Conservation (phyloP, 1,284 basidiomycete genomes). For the Ustilago loliicola region DNA sequence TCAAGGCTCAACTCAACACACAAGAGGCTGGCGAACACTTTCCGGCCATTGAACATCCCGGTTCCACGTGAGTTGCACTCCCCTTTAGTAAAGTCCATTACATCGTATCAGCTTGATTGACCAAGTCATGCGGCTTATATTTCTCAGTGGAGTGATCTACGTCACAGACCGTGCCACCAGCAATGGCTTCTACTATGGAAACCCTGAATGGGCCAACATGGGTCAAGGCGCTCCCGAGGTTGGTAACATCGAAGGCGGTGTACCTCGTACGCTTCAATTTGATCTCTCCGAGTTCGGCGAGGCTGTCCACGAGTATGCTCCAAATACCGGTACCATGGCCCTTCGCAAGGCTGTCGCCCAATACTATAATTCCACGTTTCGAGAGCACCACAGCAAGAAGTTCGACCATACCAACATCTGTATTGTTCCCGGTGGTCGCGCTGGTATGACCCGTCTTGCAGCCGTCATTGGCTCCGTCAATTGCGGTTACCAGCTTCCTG, state of each 20-base stretch:
- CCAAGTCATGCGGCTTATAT: no score
- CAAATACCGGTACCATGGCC: conserved; percentile 88
- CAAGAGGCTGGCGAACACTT: conserved; percentile 35
- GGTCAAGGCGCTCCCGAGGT: conserved; percentile 64
- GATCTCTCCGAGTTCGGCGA: conserved; percentile 76
- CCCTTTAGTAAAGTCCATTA: no score
- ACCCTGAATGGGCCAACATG: conserved; percentile 52
- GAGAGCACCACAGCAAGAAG: conserved; percentile 81
- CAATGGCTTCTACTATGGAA: conserved; percentile 61
- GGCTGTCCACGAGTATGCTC: conserved; percentile 84
- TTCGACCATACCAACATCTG: conserved; percentile 90
- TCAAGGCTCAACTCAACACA: conserved; percentile 12
- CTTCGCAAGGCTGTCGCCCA: conserved; percentile 63
- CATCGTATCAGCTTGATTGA: no score
- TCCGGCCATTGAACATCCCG: conserved; percentile 68
- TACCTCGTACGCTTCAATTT: conserved; percentile 76
- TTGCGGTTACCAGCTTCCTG: conserved; percentile 80
- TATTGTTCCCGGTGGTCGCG: conserved; percentile 89
- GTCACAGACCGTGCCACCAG: conserved; percentile 61
- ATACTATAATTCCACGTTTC: conserved; percentile 83
- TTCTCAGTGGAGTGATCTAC: conserved; percentile 76
- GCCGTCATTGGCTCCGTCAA: conserved; percentile 85
- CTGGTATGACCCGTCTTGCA: conserved; percentile 89
- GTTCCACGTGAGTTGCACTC: no score
- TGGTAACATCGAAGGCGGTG: conserved; percentile 82